These are phyloP conservation scores for Colletotrichum sp. DNA, from an alignment of 2,329 filamentous ascomycete genomes.

Conservation along the genomic window DNA sequence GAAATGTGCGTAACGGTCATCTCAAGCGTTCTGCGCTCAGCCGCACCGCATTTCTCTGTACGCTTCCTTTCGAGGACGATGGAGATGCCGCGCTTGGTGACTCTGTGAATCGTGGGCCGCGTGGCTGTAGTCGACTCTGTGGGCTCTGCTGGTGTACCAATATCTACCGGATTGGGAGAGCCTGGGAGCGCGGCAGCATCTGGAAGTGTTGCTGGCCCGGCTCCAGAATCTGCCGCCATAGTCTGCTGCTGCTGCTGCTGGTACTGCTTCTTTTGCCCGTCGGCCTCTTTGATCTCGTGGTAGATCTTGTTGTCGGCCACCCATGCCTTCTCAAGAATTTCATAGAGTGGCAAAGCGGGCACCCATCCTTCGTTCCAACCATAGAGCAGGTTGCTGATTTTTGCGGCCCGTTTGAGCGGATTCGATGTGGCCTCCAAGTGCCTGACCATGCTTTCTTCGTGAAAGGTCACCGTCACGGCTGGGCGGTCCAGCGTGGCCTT, in stretches of 20 bases:
- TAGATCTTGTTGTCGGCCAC: conserved; percentile 5
- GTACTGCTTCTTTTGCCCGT: not conserved
- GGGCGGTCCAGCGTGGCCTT: not conserved
- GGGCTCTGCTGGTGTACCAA: not conserved
- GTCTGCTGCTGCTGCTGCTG: not conserved
- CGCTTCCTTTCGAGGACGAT: not conserved
- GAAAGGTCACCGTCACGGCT: not conserved
- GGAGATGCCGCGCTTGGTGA: not conserved
- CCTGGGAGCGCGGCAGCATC: not conserved
- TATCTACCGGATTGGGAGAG: not conserved
- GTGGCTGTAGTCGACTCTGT: not conserved
- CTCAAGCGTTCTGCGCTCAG: not conserved
- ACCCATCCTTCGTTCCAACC: not conserved
- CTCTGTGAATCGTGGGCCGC: not conserved
- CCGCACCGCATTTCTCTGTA: not conserved
- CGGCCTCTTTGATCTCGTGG: not conserved
- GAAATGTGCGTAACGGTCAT: not conserved
- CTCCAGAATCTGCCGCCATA: not conserved
- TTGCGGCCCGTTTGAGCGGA: not conserved
- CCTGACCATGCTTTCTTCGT: not conserved
- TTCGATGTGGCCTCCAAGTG: not conserved
- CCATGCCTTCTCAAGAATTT: not conserved
- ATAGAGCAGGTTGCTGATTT: not conserved
- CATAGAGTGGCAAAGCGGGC: not conserved
- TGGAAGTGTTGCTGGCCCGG: not conserved